phyloP scores from a whole-genome alignment of 495 filamentous ascomycete species.

The Thozetella sp. region DNA sequence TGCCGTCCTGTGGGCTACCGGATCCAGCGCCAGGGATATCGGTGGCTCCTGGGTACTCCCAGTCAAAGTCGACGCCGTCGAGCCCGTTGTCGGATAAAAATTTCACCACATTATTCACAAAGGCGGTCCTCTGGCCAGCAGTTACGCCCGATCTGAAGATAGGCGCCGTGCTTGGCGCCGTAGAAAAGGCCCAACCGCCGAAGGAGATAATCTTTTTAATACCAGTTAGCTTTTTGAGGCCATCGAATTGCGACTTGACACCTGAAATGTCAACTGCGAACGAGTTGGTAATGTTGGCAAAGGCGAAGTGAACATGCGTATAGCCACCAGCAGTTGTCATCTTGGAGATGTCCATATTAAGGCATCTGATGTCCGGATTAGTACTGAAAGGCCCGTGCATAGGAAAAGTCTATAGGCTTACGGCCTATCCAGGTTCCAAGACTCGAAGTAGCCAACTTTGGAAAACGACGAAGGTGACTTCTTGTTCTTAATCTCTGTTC shows the following conservation, averaged over 20 bases:
- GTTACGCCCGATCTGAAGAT: slow-evolving; percentile 16
- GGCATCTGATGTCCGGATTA: too few species aligned
- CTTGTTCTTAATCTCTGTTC: slow-evolving; percentile 15
- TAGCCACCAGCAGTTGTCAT: slow-evolving; percentile 5
- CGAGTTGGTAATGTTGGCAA: slow-evolving; percentile 8
- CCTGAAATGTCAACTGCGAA: slow-evolving; percentile 3
- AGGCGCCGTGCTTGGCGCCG: slow-evolving; percentile 11
- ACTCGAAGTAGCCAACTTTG: slow-evolving; percentile 15
- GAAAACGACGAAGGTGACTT: not conserved
- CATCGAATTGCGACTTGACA: slow-evolving; percentile 4
- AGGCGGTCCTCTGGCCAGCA: too few species aligned
- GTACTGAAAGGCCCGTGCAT: too few species aligned
- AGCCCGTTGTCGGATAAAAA: slow-evolving; percentile 18
- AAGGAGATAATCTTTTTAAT: slow-evolving; percentile 23
- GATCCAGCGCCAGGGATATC: slow-evolving; percentile 21
- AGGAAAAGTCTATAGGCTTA: too few species aligned
- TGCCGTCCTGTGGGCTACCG: slow-evolving; percentile 9
- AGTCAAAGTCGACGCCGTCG: slow-evolving; percentile 22
- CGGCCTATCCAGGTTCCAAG: slow-evolving; percentile 11
- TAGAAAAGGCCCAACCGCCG: slow-evolving; percentile 25
- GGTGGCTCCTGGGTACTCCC: slow-evolving; percentile 26
- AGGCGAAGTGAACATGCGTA: slow-evolving; percentile 15
- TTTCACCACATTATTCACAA: slow-evolving; percentile 16
- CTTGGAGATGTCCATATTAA: slow-evolving; percentile 8
- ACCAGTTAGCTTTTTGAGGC: slow-evolving; percentile 7